Base-by-base conservation (phyloP, 306 rosid species). In the Begonia masoniana region DNA sequence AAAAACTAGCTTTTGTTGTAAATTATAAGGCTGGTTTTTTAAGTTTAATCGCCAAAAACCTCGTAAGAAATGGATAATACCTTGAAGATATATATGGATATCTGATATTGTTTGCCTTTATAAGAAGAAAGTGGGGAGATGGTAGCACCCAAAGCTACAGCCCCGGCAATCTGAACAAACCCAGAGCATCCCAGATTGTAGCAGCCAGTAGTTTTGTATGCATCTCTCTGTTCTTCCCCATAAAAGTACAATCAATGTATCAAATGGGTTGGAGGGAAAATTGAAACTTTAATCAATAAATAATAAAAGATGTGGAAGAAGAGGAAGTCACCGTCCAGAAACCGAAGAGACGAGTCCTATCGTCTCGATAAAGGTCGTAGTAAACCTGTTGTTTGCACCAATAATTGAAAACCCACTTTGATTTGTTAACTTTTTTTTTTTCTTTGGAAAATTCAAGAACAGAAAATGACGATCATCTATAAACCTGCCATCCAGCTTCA, bases 401-500 rank as follows among this genome's bases (percentile, higher is more conserved):
- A 23, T 46, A 13, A 68, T 23, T 15, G 4, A 1, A 26, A 55
- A 7, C 26, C 15, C 16, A 5, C 9, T 10, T 14, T 9, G 26
- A 58, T 10, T 16, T 36, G 2, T 8, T 23, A 3, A 21, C 4
- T 21, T 21, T 21, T 21, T 3, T 21, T 1, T 5, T 6, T 31
- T 31, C 1, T 6, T 26, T 1, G 6, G 39, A 31, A 5, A 31
- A 31, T 45, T 10, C 3, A 43, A 6, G 10, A 45, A 31, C n/a
- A 9, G 13, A 7, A 36, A 50, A 24, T 43, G 12, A 59, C 45
- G 1, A 52, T 10, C 12, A 42, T 6, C 8, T 45, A 72, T 36
- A n/a, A 1, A 91, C 99, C 99, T 91, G 99, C 99, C 99, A 91
- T 42, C 99, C 99, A 64, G 96, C 99, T 83, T 91, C 99, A 70